Conservation (phyloP, 768 basidiomycete genomes). For the Tylopilus sp. region DNA sequence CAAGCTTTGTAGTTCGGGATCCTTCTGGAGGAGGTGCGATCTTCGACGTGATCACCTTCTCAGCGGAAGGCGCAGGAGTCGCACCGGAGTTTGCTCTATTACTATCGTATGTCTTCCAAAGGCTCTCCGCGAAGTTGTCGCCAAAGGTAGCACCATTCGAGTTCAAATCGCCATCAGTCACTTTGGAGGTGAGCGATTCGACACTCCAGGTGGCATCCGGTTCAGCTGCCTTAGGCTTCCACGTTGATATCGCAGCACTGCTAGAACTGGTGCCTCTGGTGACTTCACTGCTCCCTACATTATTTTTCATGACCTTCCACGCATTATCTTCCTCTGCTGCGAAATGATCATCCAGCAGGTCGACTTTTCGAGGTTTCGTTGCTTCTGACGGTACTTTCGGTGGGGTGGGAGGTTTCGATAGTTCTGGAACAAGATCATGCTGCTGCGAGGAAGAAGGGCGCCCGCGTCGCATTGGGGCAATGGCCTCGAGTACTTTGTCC, state of each 20-base stretch:
- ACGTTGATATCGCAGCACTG: not conserved
- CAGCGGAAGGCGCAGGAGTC: slow-evolving; percentile 4
- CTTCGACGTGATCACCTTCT: slow-evolving; percentile 21
- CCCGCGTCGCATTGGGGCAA: slow-evolving; percentile 75
- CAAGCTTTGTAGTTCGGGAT: slow-evolving; percentile 30
- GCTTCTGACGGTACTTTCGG: slow-evolving; percentile 12
- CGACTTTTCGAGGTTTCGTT: slow-evolving; percentile 17
- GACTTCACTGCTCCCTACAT: slow-evolving; percentile 11
- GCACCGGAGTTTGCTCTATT: slow-evolving; percentile 8
- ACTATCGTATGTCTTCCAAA: slow-evolving; percentile 52
- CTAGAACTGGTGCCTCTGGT: slow-evolving; percentile 26
- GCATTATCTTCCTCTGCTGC: slow-evolving; percentile 42
- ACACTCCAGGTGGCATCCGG: slow-evolving; percentile 42
- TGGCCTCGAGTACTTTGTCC: slow-evolving; percentile 75
- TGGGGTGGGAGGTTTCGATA: slow-evolving; percentile 24
- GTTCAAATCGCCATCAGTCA: slow-evolving; percentile 22
- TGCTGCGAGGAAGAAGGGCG: slow-evolving; percentile 45
- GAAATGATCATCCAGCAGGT: slow-evolving; percentile 39
- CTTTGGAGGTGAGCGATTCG: slow-evolving; percentile 23
- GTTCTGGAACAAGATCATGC: slow-evolving; percentile 34
- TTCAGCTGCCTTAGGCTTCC: not conserved
- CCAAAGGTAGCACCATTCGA: slow-evolving; percentile 46
- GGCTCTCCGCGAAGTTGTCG: slow-evolving; percentile 58
- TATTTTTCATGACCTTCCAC: slow-evolving; percentile 41
- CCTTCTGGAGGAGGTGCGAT: slow-evolving; percentile 27